Percentiles rank a stretch among this genome's conserved stretches.
Conservation (phyloP, 2,329 filamentous ascomycete genomes). For the Penicillium capsulatum region DNA sequence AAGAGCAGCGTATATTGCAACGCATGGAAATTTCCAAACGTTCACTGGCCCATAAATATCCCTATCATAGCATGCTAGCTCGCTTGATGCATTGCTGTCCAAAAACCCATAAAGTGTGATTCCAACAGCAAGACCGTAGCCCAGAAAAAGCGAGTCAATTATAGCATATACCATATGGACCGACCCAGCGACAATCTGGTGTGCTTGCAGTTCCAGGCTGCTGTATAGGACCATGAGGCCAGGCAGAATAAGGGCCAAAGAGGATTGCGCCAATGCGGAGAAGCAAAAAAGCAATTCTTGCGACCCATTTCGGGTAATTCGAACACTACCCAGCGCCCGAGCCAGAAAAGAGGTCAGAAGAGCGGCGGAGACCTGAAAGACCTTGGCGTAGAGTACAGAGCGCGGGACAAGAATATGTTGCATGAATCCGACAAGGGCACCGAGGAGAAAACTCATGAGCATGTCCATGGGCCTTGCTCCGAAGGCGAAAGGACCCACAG, state of each 20-base stretch:
- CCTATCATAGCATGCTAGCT: constrained; percentile 51
- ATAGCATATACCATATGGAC: constrained; percentile 74
- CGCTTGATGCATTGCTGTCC: constrained; percentile 52
- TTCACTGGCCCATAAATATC: constrained; percentile 42
- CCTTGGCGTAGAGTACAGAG: constrained; percentile 64
- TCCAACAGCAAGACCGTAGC: constrained; percentile 68
- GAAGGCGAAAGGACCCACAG: constrained; percentile 78
- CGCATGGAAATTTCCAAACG: constrained; percentile 64
- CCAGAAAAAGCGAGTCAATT: constrained; percentile 68
- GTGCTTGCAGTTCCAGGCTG: constrained; percentile 65
- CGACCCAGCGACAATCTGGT: constrained; percentile 65
- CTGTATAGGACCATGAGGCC: constrained; percentile 62
- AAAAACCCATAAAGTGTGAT: constrained; percentile 60
- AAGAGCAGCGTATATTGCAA: constrained; percentile 71
- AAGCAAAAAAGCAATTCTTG: constrained; percentile 60
- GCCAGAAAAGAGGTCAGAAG: constrained; percentile 66
- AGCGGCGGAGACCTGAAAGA: constrained; percentile 63
- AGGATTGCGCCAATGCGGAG: constrained; percentile 66
- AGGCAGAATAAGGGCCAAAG: constrained; percentile 68
- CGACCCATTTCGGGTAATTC: constrained; percentile 39
- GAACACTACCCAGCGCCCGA: constrained; percentile 64
- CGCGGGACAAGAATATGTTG: constrained; percentile 72
- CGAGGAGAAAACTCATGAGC: constrained; percentile 72
- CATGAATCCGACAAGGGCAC: constrained; percentile 68
- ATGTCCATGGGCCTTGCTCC: constrained; percentile 73